Percentiles rank a stretch among this genome's conserved stretches.
Conservation (phyloP, 352 stramenopile species). For the Globisporangium sylvaticum region DNA sequence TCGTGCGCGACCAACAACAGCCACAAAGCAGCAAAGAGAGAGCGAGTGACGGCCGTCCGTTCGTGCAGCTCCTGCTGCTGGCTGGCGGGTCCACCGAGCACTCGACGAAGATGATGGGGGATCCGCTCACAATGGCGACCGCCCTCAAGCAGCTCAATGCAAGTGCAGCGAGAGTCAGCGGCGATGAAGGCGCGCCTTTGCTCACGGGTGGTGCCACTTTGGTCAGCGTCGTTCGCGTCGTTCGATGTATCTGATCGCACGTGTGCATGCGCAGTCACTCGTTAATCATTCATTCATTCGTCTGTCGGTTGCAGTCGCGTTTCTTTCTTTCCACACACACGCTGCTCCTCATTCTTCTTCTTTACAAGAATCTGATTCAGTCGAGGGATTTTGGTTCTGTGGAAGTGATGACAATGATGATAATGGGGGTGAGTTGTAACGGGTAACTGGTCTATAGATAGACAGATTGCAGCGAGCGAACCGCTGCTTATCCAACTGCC, state of each 20-base stretch:
- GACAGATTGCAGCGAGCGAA: neutral
- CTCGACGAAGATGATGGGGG: neutral
- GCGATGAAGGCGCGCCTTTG: neutral
- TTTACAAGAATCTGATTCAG: neutral
- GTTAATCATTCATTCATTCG: too few relatives aligned
- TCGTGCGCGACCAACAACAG: conserved; percentile 9
- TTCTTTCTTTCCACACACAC: neutral
- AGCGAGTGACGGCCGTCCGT: neutral
- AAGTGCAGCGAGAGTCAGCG: neutral
- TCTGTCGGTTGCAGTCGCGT: neutral
- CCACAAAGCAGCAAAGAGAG: neutral
- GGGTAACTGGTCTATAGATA: neutral
- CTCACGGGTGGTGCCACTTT: neutral
- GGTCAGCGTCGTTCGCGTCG: neutral
- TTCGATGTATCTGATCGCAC: neutral
- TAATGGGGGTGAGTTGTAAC: neutral
- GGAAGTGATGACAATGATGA: neutral
- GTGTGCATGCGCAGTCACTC: neutral
- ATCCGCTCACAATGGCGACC: neutral
- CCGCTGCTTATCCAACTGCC: too few relatives aligned
- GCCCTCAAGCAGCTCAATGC: neutral
- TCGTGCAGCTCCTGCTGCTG: neutral
- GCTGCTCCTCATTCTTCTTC: neutral
- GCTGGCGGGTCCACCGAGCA: neutral
- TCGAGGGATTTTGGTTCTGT: neutral